phyloP scores from a whole-genome alignment of 768 basidiomycete genomes.

The Kwoniella newhampshirensis region DNA sequence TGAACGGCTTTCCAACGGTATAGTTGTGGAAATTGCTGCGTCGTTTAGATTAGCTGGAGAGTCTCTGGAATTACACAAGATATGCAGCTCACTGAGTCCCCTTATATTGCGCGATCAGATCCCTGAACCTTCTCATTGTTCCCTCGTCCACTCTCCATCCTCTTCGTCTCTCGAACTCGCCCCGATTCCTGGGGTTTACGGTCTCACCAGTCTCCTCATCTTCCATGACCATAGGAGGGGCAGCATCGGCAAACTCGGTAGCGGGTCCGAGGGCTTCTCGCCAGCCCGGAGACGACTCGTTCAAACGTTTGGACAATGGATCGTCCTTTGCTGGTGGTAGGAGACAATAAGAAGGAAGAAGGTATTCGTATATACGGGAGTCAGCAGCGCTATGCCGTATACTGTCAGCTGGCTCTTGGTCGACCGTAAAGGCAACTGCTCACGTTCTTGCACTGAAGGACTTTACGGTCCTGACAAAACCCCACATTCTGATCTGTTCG shows the following conservation, averaged over 20 bases:
- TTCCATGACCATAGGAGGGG: slow-evolving; percentile 10
- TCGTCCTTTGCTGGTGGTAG: slow-evolving; percentile 82
- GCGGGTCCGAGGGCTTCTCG: slow-evolving; percentile 52
- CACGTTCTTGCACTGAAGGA: slow-evolving; percentile 56
- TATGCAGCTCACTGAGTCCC: slow-evolving; percentile 66
- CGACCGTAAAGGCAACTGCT: slow-evolving; percentile 17
- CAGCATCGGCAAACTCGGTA: slow-evolving; percentile 57
- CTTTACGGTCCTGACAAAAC: slow-evolving; percentile 62
- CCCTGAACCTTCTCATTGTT: slow-evolving; percentile 63
- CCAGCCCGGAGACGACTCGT: slow-evolving; percentile 67
- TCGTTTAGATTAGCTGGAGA: background rate
- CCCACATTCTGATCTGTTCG: slow-evolving; percentile 89
- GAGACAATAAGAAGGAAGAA: slow-evolving; percentile 88
- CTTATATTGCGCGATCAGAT: slow-evolving; percentile 65
- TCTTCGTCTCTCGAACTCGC: slow-evolving; percentile 48
- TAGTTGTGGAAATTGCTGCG: slow-evolving; percentile 89
- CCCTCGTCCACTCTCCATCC: slow-evolving; percentile 65
- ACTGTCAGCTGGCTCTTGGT: background rate
- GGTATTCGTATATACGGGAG: slow-evolving; percentile 95
- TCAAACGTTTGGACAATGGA: slow-evolving; percentile 56
- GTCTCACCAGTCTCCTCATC: slow-evolving; percentile 56
- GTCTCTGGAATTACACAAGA: background rate
- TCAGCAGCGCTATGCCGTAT: slow-evolving; percentile 70
- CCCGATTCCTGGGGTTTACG: slow-evolving; percentile 23
- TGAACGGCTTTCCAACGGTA: slow-evolving; percentile 81